A percentile compares a stretch with the other conserved stretches of the same genome.
Evolutionary conservation across 768 basidiomycete species (phyloP).

Genomic region (Fomitopsis serialis): DNA sequence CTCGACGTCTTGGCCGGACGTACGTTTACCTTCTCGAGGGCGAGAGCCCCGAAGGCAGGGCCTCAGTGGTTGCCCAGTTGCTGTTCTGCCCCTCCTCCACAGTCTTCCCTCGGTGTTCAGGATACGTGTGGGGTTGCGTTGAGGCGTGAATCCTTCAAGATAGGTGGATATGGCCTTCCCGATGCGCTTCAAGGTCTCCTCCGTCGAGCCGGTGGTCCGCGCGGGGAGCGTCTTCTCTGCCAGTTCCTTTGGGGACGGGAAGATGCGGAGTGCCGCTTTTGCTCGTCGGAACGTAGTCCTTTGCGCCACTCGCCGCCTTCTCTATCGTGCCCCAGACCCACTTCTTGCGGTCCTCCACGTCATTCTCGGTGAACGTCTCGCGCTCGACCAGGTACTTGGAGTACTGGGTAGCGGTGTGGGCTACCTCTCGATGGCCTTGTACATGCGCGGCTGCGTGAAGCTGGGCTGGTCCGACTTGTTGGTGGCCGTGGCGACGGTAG

Average conservation of each 20-base stretch:
- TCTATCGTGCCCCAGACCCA: conserved; percentile 99
- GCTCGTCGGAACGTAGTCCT: conserved; percentile 91
- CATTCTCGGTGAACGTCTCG: conserved; percentile 90
- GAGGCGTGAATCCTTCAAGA: conserved; percentile 81
- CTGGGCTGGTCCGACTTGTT: conserved; percentile 99
- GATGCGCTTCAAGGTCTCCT: conserved; percentile 71
- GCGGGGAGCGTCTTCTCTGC: conserved; percentile 91
- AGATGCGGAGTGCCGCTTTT: conserved; percentile 99
- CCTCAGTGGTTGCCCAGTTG: conserved; percentile 98
- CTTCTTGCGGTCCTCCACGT: conserved; percentile 96
- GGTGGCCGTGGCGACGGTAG: conserved; percentile 98
- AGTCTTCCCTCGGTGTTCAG: conserved; percentile 80
- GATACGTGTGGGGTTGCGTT: conserved; percentile 93
- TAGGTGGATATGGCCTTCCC: conserved; percentile 85
- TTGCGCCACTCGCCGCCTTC: conserved; percentile 87
- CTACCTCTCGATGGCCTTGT: conserved; percentile 92
- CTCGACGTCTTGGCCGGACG: conserved; percentile 99
- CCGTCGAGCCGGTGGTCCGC: conserved; percentile 77
- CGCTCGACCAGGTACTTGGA: conserved; percentile 86
- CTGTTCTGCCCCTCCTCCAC: conserved; percentile 89
- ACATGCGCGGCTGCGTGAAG: conserved; percentile 99
- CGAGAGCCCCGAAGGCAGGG: conserved; percentile 94
- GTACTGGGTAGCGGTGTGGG: conserved; percentile 91
- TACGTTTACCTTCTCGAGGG: conserved; percentile 89
- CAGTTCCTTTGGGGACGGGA: conserved; percentile 94